Percentiles rank a stretch among this genome's conserved stretches.
These are phyloP conservation scores for Phytophthora colocasiae DNA, from an alignment of 352 stramenopile genomes.

Conservation along the genomic window DNA sequence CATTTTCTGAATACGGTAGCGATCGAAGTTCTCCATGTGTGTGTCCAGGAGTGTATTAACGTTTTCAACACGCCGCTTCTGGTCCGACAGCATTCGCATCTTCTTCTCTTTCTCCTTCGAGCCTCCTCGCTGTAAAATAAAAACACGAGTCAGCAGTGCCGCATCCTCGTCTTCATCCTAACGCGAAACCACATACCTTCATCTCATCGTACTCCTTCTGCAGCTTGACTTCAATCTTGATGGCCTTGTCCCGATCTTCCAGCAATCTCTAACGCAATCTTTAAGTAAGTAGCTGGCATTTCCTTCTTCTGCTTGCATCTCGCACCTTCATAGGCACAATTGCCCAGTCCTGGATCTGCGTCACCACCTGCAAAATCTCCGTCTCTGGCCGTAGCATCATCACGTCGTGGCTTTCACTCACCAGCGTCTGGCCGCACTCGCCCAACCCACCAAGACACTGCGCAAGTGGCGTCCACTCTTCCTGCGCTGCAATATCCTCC, in stretches of 20 bases:
- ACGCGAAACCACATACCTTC: conserved; percentile 21
- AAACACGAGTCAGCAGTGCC: neutral
- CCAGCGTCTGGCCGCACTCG: conserved; percentile 59
- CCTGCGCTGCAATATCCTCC: conserved; percentile 71
- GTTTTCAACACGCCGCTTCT: conserved; percentile 86
- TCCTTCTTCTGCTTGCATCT: neutral
- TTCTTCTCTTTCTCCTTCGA: conserved; percentile 86
- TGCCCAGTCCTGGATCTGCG: conserved; percentile 86
- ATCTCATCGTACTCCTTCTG: conserved; percentile 83
- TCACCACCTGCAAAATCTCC: conserved; percentile 72
- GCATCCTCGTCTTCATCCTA: too few species aligned
- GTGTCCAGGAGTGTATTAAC: conserved; percentile 75
- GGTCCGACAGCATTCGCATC: conserved; percentile 80
- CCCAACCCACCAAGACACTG: conserved; percentile 60
- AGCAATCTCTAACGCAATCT: conserved; percentile 56
- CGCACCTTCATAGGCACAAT: conserved; percentile 82
- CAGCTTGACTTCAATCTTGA: conserved; percentile 81
- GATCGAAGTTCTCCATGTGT: conserved; percentile 81
- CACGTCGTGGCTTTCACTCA: conserved; percentile 74
- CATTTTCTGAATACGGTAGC: conserved; percentile 77
- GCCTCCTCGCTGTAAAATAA: conserved; percentile 42
- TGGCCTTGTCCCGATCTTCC: conserved; percentile 82
- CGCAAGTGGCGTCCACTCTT: conserved; percentile 52
- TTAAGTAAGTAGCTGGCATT: neutral
- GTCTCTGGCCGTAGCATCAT: conserved; percentile 76